Base-by-base conservation (phyloP, 257 asterid species). In the Rauvolfia tetraphylla region DNA sequence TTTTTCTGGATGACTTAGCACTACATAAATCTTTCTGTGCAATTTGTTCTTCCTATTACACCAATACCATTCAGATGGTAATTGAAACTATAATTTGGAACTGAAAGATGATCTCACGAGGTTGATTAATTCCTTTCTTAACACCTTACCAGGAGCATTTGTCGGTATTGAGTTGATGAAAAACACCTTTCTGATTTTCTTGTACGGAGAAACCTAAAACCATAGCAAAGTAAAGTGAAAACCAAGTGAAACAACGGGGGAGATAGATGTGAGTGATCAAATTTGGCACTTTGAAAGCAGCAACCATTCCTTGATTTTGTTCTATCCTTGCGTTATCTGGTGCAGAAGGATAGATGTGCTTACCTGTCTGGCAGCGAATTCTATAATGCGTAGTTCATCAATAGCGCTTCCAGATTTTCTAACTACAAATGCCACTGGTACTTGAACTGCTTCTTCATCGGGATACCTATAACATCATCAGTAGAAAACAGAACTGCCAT, bases 341-440 rank as follows among this genome's bases (percentile, higher is more conserved):
- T 44, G 63, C 36, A 63, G 13, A 67, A 3, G 33, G 13, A 38
- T 0, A 5, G 46, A 7, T 0, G 41, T 65, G 27, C 2, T 66
- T 63, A 87, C 93, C 93, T 85, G 84, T 76, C 76, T 65, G 62
- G 87, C 87, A 74, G 87, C 87, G 72, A 87, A 89, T 39, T 82
- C 86, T 78, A 84, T 85, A 78, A 89, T 85, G 73, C 75, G 77
- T 29, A 74, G 73, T 23, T 79, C 85, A 38, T 62, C 79, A 49
- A 81, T 51, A 2, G 62, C 65, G 82, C 84, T 73, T 77, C 89
- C 87, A 25, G 81, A 74, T 74, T 85, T 79, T 76, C 79, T 82
- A 54, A 89, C 89, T 0, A 87, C 87, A 72, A 87, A 87, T 57
- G 93, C 93, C 20, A 78, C 88, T 0, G 93, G 93, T 78, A 87